These are phyloP conservation scores for Penicillium sp. DNA, from an alignment of 2,329 filamentous ascomycete genomes.

Conservation along the genomic window DNA sequence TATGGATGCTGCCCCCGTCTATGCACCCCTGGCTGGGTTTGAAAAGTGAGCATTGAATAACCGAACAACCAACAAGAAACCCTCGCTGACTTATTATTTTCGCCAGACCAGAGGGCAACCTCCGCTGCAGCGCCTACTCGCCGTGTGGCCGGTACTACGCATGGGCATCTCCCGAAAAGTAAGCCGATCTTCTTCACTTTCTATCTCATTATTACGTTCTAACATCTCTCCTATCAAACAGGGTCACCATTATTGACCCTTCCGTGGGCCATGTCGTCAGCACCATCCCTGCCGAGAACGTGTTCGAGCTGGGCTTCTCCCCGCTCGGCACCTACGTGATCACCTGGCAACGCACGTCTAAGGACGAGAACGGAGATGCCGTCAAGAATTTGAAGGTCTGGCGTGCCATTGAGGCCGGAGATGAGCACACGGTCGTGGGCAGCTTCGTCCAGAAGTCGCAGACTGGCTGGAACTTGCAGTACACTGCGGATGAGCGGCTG, in stretches of 20 bases:
- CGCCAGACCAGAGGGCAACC: constrained; percentile 80
- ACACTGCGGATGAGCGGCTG: constrained; percentile 87
- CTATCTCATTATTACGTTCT: not conserved
- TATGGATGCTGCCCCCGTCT: constrained; percentile 85
- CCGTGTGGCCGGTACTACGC: constrained; percentile 94
- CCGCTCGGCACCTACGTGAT: constrained; percentile 89
- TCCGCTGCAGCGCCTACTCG: constrained; percentile 93
- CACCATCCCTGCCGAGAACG: constrained; percentile 73
- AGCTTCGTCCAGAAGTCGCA: constrained; percentile 94
- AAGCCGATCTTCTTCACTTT: constrained; percentile 27
- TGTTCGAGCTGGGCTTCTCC: constrained; percentile 94
- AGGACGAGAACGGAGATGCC: constrained; percentile 90
- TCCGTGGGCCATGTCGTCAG: constrained; percentile 72
- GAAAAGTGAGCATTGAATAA: constrained; percentile 43
- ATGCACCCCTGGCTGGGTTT: constrained; percentile 81
- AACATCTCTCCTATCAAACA: constrained; percentile 28
- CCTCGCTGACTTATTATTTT: constrained; percentile 15
- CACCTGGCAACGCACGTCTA: constrained; percentile 90
- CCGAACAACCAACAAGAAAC: not conserved
- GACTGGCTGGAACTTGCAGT: constrained; percentile 96
- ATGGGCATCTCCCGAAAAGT: constrained; percentile 81
- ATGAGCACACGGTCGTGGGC: constrained; percentile 72
- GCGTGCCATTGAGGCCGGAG: constrained; percentile 69
- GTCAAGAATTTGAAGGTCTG: constrained; percentile 97
- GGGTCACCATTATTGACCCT: constrained; percentile 81